These are phyloP conservation scores for Russula griseocarnosa DNA, from an alignment of 768 basidiomycete species.

Conservation along the genomic window DNA sequence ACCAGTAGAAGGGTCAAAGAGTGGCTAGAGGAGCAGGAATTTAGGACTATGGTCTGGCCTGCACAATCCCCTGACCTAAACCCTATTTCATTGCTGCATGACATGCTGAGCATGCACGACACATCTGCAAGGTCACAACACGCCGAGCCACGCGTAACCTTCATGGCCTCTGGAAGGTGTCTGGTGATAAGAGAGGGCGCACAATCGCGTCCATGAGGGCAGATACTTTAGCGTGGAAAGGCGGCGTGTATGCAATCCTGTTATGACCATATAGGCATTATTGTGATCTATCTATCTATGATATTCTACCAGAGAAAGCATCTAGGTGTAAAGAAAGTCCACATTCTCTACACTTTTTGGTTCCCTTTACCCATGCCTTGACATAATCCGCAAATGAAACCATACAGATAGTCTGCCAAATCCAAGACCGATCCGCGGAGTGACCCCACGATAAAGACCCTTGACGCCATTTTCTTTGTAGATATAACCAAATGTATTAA, in stretches of 20 bases:
- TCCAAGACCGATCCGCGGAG: constrained; percentile 94
- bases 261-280: constrained; percentile 13
- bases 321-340: neutral
- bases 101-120: too few species aligned
- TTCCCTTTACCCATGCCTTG: constrained; percentile 67
- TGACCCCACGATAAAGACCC: constrained; percentile 95
- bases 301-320: constrained; percentile 1
- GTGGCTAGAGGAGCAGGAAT: too few species aligned
- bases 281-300: constrained; percentile 14
- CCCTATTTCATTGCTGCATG: too few species aligned
- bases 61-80: too few species aligned
- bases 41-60: too few species aligned
- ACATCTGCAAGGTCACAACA: too few species aligned
- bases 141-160: too few species aligned
- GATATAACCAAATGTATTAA: constrained; percentile 89
- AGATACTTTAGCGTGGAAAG: constrained; percentile 28
- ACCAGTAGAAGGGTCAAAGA: too few species aligned
- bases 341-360: constrained; percentile 4
- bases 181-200: too few species aligned
- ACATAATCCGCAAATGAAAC: constrained; percentile 97
- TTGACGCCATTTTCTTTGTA: constrained; percentile 96
- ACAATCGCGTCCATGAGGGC: too few species aligned
- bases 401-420: constrained; percentile 99
- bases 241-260: neutral
- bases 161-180: too few species aligned